Evolutionary conservation across 1,284 basidiomycete genomes (phyloP).

Genomic region (Tausonia pullulans): DNA sequence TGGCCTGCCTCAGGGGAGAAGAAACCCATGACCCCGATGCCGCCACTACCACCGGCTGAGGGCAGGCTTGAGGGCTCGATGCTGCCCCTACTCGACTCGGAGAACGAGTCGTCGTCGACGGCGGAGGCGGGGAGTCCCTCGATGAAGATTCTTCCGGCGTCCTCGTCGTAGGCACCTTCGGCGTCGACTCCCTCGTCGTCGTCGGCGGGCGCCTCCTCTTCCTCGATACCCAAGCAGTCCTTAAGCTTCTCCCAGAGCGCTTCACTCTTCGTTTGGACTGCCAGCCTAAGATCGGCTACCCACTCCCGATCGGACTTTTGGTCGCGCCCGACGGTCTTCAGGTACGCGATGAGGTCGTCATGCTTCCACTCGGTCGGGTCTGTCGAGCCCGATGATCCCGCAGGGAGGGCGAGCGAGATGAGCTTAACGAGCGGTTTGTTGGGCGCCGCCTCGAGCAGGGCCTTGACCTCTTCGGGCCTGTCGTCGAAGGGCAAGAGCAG

Average conservation of each 20-base stretch:
- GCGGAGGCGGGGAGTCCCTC: slow-evolving; percentile 8
- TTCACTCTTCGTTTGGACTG: slow-evolving; percentile 8
- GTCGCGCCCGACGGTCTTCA: neutral
- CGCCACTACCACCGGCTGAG: neutral
- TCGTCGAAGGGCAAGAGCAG: slow-evolving; percentile 15
- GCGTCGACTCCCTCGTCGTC: slow-evolving; percentile 2
- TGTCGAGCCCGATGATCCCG: neutral
- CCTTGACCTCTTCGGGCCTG: slow-evolving; percentile 9
- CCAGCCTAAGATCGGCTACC: neutral
- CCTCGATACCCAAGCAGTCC: slow-evolving; percentile 15
- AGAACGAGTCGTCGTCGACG: neutral
- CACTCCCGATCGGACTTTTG: slow-evolving; percentile 3
- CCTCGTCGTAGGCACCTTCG: neutral
- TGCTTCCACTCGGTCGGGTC: slow-evolving; percentile 8
- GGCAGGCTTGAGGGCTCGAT: neutral
- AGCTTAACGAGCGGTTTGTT: slow-evolving; percentile 13
- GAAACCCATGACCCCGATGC: neutral
- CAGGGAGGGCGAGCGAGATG: slow-evolving; percentile 10
- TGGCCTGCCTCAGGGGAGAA: slow-evolving; percentile 6
- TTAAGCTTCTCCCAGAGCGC: slow-evolving; percentile 17
- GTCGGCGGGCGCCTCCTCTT: neutral
- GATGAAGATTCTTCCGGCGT: slow-evolving; percentile 1
- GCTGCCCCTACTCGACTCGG: neutral
- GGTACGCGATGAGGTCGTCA: neutral
- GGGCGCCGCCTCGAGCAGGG: slow-evolving; percentile 4